phyloP scores from a whole-genome alignment of 225 moss, liverwort and hornwort genomes.

The Climacium dendroides region DNA sequence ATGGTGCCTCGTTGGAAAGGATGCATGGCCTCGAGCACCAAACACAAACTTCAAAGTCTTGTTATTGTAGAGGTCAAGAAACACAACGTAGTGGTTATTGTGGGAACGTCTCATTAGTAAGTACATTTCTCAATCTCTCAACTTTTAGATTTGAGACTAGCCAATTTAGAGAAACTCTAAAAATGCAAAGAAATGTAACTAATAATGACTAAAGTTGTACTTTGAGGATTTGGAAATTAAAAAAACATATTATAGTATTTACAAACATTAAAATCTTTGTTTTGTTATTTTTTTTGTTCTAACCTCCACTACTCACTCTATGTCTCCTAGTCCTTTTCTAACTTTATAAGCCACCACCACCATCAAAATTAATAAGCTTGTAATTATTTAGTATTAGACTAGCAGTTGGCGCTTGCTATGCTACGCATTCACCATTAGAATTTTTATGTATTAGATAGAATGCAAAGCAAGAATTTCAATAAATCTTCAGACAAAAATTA shows the following conservation, averaged over 20 bases:
- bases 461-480: too few relatives aligned
- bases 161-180: too few relatives aligned
- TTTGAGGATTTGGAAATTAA: neutral
- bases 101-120: fast-evolving
- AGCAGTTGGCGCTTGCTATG: too few relatives aligned
- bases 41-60: neutral
- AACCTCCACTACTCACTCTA: neutral
- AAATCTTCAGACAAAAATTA: too few relatives aligned
- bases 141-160: too few relatives aligned
- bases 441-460: too few relatives aligned
- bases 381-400: neutral
- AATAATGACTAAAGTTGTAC: neutral
- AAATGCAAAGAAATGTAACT: fast-evolving
- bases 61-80: neutral
- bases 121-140: too few relatives aligned
- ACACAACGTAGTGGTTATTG: fast-evolving
- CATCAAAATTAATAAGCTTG: neutral
- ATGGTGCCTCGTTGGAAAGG: neutral
- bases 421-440: too few relatives aligned
- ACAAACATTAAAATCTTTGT: neutral
- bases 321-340: neutral
- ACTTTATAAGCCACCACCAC: neutral
- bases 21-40: neutral
- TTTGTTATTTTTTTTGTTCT: neutral
- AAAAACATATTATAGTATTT: neutral